phyloP scores from a whole-genome alignment of 2,329 filamentous ascomycete genomes.

The Fusarium haematococcum region DNA sequence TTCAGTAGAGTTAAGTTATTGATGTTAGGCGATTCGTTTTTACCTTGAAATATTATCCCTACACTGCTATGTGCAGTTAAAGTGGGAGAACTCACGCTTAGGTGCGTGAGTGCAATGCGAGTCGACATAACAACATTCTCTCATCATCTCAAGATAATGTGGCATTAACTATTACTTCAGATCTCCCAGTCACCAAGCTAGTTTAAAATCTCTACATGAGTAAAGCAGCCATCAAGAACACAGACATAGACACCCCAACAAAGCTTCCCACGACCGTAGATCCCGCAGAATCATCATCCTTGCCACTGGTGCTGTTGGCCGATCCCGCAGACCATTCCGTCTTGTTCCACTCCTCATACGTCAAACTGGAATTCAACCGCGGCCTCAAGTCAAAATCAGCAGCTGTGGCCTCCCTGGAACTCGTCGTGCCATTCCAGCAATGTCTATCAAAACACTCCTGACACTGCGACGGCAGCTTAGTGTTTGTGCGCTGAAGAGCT shows the following conservation, averaged over 20 bases:
- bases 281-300: background rate
- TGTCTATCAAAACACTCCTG: slow-evolving; percentile 41
- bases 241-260: background rate
- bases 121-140: background rate
- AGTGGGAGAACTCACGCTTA: background rate
- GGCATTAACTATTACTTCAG: background rate
- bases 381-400: slow-evolving; percentile 32
- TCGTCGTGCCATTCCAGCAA: slow-evolving; percentile 42
- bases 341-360: slow-evolving; percentile 41
- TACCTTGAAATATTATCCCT: background rate
- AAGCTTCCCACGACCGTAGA: background rate
- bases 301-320: background rate
- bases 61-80: background rate
- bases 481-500: slow-evolving; percentile 61
- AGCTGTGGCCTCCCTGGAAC: slow-evolving; percentile 13
- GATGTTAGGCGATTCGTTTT: background rate
- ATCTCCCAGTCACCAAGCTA: background rate
- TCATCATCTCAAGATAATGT: background rate
- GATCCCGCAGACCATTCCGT: slow-evolving; percentile 20
- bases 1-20: background rate
- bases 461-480: slow-evolving; percentile 39
- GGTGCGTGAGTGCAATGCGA: background rate
- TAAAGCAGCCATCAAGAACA: background rate
- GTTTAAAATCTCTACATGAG: background rate
- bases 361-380: slow-evolving; percentile 36